Evolutionary conservation across 768 basidiomycete species (phyloP), one percentile per base, ranked within the genome.

Genomic region (Coprinellus micaceus): DNA sequence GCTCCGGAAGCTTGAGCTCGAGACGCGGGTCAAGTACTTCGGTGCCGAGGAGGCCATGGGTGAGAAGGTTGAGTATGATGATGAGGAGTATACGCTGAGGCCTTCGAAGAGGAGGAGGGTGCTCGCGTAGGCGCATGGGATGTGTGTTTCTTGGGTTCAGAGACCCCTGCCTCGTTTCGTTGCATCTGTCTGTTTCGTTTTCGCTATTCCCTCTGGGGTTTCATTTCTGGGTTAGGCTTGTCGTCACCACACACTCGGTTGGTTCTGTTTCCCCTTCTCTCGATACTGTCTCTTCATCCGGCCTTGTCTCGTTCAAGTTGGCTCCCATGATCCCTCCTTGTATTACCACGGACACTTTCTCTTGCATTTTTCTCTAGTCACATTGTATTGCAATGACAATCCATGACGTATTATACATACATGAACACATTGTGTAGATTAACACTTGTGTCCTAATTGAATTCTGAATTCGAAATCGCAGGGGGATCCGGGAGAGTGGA

Each of bases 1-100:
- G 26, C 67, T 91, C 57, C 85, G 87, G 30, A 84, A 83, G 66
- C 62, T 78, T 11, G 86, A 87, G 63, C 71, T 74, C 48, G 77
- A 79, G 47, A 77, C 80, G 59, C 79, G 80, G 22, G 45, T 67
- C 36, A 64, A 69, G 40, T 62, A 67, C 47, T 68, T 67, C 47
- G 66, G 64, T 46, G 63, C 64, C n/a, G 66, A 63, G 24, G 60
- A 66, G 5, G 60, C 67, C 13, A 66, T 69, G 15, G 77, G 78
- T 22, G 75, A 74, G 9, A 71, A 70, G 55, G 77, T 72, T 53
- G 80, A 80, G 60, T 77, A 78, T 36, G 80, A 78, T 58, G 82
- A 81, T 52, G 82, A 83, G 30, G 81, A 84, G 56, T 79, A 78
- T 60, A 69, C 61, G 25, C 62, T 69, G 37, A 70, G 64, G 52